phyloP scores from a whole-genome alignment of 2,329 filamentous ascomycete genomes.

The Mycocentrospora acerina region DNA sequence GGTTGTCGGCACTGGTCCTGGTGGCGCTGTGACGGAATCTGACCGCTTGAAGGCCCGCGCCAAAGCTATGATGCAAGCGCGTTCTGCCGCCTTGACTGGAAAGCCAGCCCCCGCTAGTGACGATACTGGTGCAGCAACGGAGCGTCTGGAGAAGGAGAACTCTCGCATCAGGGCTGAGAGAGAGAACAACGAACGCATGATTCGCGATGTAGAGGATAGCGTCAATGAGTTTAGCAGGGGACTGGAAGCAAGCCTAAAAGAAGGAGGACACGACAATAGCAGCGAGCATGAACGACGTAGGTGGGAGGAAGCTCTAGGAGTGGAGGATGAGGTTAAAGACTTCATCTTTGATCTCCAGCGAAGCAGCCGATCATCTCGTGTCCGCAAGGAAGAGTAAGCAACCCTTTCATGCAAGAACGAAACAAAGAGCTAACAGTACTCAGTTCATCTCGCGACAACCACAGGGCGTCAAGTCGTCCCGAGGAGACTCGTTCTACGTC shows the following conservation, averaged over 20 bases:
- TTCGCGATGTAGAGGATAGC: conserved; percentile 93
- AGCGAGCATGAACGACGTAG: conserved; percentile 88
- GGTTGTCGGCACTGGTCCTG: conserved; percentile 90
- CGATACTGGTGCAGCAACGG: conserved; percentile 76
- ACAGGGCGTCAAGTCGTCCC: conserved; percentile 44
- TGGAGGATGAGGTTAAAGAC: conserved; percentile 94
- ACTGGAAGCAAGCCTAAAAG: conserved; percentile 84
- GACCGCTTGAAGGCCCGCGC: conserved; percentile 93
- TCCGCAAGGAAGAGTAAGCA: conserved; percentile 63
- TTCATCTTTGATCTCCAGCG: conserved; percentile 97
- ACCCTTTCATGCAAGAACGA: neutral
- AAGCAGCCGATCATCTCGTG: conserved; percentile 73
- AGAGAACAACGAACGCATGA: conserved; percentile 95
- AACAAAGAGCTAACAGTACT: conserved; percentile 11
- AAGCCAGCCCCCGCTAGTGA: conserved; percentile 70
- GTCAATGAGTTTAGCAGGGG: conserved; percentile 83
- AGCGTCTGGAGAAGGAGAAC: conserved; percentile 86
- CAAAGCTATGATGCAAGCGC: conserved; percentile 98
- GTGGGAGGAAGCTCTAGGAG: conserved; percentile 94
- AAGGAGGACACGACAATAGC: conserved; percentile 71
- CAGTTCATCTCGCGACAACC: conserved; percentile 33
- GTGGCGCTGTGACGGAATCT: conserved; percentile 85
- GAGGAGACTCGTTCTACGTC: conserved; percentile 35
- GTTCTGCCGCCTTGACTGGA: conserved; percentile 87
- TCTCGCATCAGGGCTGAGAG: conserved; percentile 79